phyloP scores from a whole-genome alignment of 352 stramenopile species.

The Pythium grandisporangium region DNA sequence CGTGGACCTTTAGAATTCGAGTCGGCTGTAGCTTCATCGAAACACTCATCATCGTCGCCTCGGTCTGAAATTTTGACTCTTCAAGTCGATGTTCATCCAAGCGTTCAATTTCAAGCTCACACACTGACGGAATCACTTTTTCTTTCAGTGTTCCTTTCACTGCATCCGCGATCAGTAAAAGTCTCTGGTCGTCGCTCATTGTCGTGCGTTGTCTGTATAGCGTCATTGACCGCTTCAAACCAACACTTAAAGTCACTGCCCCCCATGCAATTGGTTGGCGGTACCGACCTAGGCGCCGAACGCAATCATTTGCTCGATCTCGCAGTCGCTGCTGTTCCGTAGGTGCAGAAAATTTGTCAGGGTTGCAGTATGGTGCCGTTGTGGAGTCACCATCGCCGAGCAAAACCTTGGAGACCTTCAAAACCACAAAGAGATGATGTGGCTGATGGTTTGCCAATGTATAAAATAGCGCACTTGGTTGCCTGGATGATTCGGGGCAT shows the following conservation, averaged over 20 bases:
- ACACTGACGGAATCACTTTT: constrained; percentile 33
- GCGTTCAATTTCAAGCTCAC: constrained; percentile 47
- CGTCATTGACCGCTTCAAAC: constrained; percentile 33
- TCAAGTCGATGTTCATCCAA: constrained; percentile 28
- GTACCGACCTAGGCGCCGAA: constrained; percentile 36
- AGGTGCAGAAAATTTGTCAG: constrained; percentile 39
- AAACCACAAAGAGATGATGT: constrained; percentile 44
- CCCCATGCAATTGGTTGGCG: constrained; percentile 57
- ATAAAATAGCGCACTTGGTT: constrained; percentile 38
- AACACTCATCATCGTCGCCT: too few relatives aligned
- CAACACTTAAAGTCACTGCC: constrained; percentile 31
- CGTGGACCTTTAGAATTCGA: constrained; percentile 9
- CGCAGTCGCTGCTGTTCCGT: constrained; percentile 46
- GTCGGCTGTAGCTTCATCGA: too few relatives aligned
- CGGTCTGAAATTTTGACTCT: constrained; percentile 27
- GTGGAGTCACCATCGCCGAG: constrained; percentile 41
- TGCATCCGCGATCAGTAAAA: constrained; percentile 39
- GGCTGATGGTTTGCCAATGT: constrained; percentile 32
- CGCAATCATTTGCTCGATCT: constrained; percentile 36
- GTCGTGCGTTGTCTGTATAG: constrained; percentile 50
- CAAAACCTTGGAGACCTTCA: constrained; percentile 62
- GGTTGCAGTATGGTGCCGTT: constrained; percentile 44
- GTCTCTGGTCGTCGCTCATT: constrained; percentile 50
- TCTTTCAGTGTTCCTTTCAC: constrained; percentile 51
- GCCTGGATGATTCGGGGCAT: not conserved